Base-by-base conservation (phyloP, 805 yeast species). In the Komagataella mondaviorum region DNA sequence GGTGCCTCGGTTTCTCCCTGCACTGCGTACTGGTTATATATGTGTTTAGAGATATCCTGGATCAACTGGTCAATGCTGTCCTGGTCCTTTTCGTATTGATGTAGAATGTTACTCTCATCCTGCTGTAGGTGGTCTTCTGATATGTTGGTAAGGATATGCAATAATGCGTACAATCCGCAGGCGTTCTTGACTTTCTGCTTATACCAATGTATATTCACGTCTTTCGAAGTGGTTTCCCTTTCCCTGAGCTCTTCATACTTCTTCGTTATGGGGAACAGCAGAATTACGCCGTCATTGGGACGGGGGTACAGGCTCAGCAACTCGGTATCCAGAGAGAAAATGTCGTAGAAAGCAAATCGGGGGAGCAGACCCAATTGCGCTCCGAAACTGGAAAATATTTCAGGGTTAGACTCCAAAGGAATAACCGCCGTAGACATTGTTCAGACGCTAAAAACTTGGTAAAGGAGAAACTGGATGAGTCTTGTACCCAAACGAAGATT, bases 401-500 rank as follows among this genome's bases (percentile, higher is more conserved):
- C 83, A 0, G 99, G 99, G 59, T 89, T 88, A 6, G 95, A 86
- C 63, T 93, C 99, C 39, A 91, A 68, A 2, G 98, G 98, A 10
- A 89, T 81, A 14, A 87, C 91, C 12, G 82, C 58, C n/a, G 51
- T 76, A 73, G 12, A 81, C 51, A 47, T 51, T 12, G 18, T 12
- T 36, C 23, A 18, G 16, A 70, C 0, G 78, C 65, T 3, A 81
- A 73, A 50, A 75, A 68, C 39, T 14, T 14, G 39, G 14, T 14
- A 30, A 10, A 30, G 5, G 5, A 14, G n/a, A n/a, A n/a, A n/a
- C n/a, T n/a, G n/a, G n/a, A n/a, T n/a, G n/a, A n/a, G n/a, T n/a
- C n/a, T n/a, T n/a, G n/a, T n/a, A n/a, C n/a, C n/a, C n/a, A n/a
- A n/a, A n/a, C n/a, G n/a, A n/a, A n/a, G n/a, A 4, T 30, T 30